Percentiles rank a stretch among this genome's conserved stretches.
phyloP scores from a whole-genome alignment of 2,329 filamentous ascomycete genomes.

The Dendryphion nanum region DNA sequence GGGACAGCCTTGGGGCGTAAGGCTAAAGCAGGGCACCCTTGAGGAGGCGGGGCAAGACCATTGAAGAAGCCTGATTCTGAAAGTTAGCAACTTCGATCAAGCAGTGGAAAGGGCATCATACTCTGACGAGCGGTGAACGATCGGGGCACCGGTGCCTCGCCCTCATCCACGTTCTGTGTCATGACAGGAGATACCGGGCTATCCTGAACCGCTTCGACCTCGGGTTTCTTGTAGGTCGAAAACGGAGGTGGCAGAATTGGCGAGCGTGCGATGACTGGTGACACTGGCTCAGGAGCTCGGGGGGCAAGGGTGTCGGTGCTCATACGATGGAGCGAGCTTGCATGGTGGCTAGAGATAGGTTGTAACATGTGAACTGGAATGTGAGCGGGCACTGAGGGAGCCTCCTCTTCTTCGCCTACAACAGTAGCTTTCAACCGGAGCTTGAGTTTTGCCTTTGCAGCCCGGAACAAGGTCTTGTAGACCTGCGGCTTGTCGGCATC shows the following conservation, averaged over 20 bases:
- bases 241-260: slow-evolving; percentile 9
- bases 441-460: slow-evolving; percentile 97
- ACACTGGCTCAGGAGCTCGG: slow-evolving; percentile 15
- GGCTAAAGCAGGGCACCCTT: slow-evolving; percentile 28
- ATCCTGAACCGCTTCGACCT: slow-evolving; percentile 11
- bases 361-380: slow-evolving; percentile 4
- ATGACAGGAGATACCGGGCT: slow-evolving; percentile 25
- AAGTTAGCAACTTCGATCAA: neutral
- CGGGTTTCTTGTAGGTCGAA: slow-evolving; percentile 7
- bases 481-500: slow-evolving; percentile 75
- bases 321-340: slow-evolving; percentile 22
- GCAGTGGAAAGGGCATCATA: slow-evolving; percentile 16
- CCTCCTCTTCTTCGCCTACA: slow-evolving; percentile 48
- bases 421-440: slow-evolving; percentile 77
- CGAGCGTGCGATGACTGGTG: slow-evolving; percentile 30
- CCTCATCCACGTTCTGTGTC: slow-evolving; percentile 14
- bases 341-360: slow-evolving; percentile 6
- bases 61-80: slow-evolving; percentile 24
- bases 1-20: slow-evolving; percentile 42
- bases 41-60: slow-evolving; percentile 15
- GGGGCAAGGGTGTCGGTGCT: slow-evolving; percentile 28
- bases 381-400: slow-evolving; percentile 12
- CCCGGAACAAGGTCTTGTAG: slow-evolving; percentile 95
- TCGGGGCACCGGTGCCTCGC: slow-evolving; percentile 42
- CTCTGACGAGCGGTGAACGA: slow-evolving; percentile 38